phyloP scores from a whole-genome alignment of 176 grass and related monocot species.

The Oryza australiensis region DNA sequence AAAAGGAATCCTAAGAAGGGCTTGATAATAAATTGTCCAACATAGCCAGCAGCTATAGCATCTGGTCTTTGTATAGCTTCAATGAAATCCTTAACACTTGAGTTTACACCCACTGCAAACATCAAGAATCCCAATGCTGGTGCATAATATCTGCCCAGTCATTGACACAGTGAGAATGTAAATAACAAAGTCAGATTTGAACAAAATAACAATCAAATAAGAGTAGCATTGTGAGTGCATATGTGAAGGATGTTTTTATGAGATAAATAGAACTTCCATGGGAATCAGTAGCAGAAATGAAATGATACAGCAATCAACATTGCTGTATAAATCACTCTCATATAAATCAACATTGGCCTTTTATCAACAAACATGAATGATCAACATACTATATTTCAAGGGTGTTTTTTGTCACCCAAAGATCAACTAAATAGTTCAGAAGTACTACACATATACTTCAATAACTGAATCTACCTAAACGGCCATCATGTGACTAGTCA shows the following conservation, averaged over 20 bases:
- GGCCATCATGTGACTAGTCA: background rate
- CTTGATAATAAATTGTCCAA: conserved; percentile 84
- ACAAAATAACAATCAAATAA: background rate
- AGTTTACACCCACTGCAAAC: conserved; percentile 99
- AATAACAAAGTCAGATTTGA: background rate
- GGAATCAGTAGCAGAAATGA: conserved; percentile 15
- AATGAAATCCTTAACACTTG: conserved; percentile 77
- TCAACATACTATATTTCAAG: background rate
- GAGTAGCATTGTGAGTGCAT: background rate
- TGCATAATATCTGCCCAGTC: conserved; percentile 79
- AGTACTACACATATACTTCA: background rate
- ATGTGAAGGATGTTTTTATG: background rate
- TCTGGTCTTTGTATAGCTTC: conserved; percentile 87
- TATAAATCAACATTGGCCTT: background rate
- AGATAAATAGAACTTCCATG: background rate
- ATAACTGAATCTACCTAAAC: background rate
- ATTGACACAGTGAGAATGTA: conserved; percentile 15
- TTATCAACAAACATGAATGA: conserved; percentile 26
- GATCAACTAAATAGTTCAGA: background rate
- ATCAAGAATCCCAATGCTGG: conserved; percentile 93
- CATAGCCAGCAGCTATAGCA: conserved; percentile 69
- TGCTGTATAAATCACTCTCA: too few relatives aligned
- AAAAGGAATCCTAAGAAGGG: conserved; percentile 88
- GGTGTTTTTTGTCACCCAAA: background rate
- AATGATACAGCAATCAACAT: conserved; percentile 1